Conservation (phyloP, 2,329 filamentous ascomycete genomes). For the Parastagonospora avenae region DNA sequence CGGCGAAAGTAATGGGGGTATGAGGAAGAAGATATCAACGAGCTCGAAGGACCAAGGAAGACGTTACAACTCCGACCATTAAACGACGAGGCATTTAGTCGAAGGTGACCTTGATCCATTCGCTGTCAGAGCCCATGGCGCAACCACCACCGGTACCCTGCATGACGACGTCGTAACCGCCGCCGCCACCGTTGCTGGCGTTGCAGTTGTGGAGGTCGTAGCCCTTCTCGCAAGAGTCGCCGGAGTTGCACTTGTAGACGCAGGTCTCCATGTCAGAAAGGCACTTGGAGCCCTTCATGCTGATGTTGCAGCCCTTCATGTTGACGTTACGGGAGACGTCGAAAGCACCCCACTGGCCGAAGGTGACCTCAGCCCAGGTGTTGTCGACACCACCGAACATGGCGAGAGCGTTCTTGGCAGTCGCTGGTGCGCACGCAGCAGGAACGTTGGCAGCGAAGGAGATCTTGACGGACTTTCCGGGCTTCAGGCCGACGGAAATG, state of each 20-base stretch:
- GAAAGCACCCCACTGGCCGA: conserved; percentile 46
- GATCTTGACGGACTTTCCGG: conserved; percentile 44
- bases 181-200: conserved; percentile 27
- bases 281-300: conserved; percentile 48
- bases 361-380: conserved; percentile 54
- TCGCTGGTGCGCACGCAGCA: conserved; percentile 50
- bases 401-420: conserved; percentile 40
- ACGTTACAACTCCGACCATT: conserved; percentile 16
- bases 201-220: conserved; percentile 49
- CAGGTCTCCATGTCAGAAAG: conserved; percentile 50
- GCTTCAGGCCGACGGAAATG: conserved; percentile 49
- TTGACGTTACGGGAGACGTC: conserved; percentile 54
- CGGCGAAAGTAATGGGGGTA: conserved; percentile 20
- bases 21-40: conserved; percentile 23
- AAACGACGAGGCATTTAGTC: conserved; percentile 13
- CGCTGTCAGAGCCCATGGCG: conserved; percentile 30
- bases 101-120: conserved; percentile 36
- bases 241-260: conserved; percentile 50
- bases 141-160: conserved; percentile 39
- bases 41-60: conserved; percentile 14
- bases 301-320: conserved; percentile 51
- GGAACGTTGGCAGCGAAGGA: conserved; percentile 47
- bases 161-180: conserved; percentile 36
- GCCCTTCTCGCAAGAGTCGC: conserved; percentile 42
- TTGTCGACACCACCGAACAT: conserved; percentile 49